Percentiles rank a stretch among this genome's conserved stretches.
These are phyloP conservation scores for Torulaspora microellipsoides DNA, from an alignment of 805 yeast species.

Conservation along the genomic window DNA sequence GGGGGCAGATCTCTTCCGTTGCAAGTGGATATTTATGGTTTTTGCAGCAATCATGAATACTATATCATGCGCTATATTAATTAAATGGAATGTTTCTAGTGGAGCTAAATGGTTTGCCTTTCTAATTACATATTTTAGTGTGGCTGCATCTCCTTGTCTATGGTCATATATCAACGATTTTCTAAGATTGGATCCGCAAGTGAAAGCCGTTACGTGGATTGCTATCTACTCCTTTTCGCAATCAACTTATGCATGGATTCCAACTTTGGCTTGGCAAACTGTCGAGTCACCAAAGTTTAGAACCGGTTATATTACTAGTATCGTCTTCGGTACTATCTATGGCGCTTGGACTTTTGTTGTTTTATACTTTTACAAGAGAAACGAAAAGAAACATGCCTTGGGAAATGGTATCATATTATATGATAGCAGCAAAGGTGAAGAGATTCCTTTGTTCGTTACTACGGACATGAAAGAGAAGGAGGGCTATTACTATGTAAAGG, in stretches of 20 bases:
- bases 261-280: slow-evolving; percentile 50
- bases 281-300: slow-evolving; percentile 52
- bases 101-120: slow-evolving; percentile 65
- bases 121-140: slow-evolving; percentile 54
- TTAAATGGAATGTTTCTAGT: slow-evolving; percentile 54
- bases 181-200: slow-evolving; percentile 51
- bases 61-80: slow-evolving; percentile 49
- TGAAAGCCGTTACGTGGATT: slow-evolving; percentile 53
- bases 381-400: slow-evolving; percentile 44
- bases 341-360: slow-evolving; percentile 49
- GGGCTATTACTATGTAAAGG: slow-evolving; percentile 27
- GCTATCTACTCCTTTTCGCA: slow-evolving; percentile 55
- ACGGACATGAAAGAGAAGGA: slow-evolving; percentile 26
- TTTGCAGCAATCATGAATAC: slow-evolving; percentile 51
- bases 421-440: slow-evolving; percentile 37
- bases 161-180: slow-evolving; percentile 57
- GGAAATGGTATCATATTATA: slow-evolving; percentile 47
- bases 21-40: slow-evolving; percentile 51
- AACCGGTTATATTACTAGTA: slow-evolving; percentile 51
- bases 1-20: slow-evolving; percentile 47
- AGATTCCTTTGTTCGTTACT: slow-evolving; percentile 29
- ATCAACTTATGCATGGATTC: slow-evolving; percentile 56
- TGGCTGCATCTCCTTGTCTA: slow-evolving; percentile 60
- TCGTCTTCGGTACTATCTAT: slow-evolving; percentile 44
- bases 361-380: slow-evolving; percentile 48